A percentile compares a stretch with the other conserved stretches of the same genome.
Conservation (phyloP, 2,329 filamentous ascomycete genomes). For the Zymoseptoria brevis region DNA sequence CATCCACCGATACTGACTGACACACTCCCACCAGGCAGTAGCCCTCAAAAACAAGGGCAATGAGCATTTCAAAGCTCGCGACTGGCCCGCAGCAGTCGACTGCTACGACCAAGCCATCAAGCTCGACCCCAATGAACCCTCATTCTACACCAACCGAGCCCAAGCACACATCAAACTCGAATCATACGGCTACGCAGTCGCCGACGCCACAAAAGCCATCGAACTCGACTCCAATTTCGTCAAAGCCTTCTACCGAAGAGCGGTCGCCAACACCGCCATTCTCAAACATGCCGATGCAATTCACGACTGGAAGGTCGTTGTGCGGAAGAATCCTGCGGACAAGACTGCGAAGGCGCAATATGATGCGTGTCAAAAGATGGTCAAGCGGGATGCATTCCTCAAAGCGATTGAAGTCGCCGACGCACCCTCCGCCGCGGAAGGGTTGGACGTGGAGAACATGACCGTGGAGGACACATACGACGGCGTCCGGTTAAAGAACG, state of each 20-base stretch:
- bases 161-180: slow-evolving; percentile 96
- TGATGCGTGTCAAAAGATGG: slow-evolving; percentile 88
- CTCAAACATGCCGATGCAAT: slow-evolving; percentile 80
- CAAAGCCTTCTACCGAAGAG: slow-evolving; percentile 94
- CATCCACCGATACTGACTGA: neutral
- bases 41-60: slow-evolving; percentile 92
- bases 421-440: slow-evolving; percentile 84
- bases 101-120: slow-evolving; percentile 75
- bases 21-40: slow-evolving; percentile 49
- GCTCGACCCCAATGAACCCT: slow-evolving; percentile 71
- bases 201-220: slow-evolving; percentile 83
- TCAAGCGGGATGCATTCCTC: slow-evolving; percentile 85
- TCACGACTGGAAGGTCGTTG: slow-evolving; percentile 84
- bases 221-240: slow-evolving; percentile 80
- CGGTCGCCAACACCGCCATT: slow-evolving; percentile 84
- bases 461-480: slow-evolving; percentile 77
- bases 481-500: slow-evolving; percentile 64
- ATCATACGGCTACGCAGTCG: slow-evolving; percentile 84
- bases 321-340: slow-evolving; percentile 78
- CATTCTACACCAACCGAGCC: slow-evolving; percentile 89
- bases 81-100: slow-evolving; percentile 76
- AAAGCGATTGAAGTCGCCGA: slow-evolving; percentile 91
- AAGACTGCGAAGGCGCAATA: slow-evolving; percentile 86
- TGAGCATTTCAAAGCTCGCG: slow-evolving; percentile 78
- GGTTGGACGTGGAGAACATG: slow-evolving; percentile 80